Evolutionary conservation across 2,329 filamentous ascomycete genomes (phyloP).

Genomic region (Hymenoscyphus albidus): DNA sequence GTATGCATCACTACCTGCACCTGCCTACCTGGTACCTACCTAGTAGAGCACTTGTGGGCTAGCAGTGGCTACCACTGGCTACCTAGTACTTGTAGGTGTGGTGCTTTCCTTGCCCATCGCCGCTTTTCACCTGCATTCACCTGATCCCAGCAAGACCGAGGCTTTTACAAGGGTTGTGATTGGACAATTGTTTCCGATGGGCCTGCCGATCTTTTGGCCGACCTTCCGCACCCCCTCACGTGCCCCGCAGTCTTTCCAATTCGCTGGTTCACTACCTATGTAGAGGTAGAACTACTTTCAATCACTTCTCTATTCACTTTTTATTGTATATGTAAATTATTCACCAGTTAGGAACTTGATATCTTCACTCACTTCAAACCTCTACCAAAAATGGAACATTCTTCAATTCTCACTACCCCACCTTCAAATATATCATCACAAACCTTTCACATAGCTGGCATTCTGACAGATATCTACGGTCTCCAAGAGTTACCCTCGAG

Average conservation of each 20-base stretch:
- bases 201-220: not conserved
- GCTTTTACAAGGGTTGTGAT: not conserved
- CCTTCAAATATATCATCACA: slow-evolving; percentile 52
- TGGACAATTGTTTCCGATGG: not conserved
- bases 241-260: not conserved
- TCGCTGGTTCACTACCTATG: not conserved
- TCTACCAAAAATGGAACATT: not conserved
- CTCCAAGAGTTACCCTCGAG: slow-evolving; percentile 63
- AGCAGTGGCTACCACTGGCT: not conserved
- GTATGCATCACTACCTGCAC: not conserved
- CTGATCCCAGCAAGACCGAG: not conserved
- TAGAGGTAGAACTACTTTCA: not conserved
- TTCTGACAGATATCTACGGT: slow-evolving; percentile 77
- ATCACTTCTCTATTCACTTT: not conserved
- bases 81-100: not conserved
- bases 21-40: not conserved
- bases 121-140: not conserved
- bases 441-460: slow-evolving; percentile 70
- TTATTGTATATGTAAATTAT: not conserved
- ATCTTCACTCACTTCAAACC: not conserved
- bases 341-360: no score
- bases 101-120: not conserved
- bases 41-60: no score
- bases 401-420: not conserved
- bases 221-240: not conserved